Conservation (phyloP, 192 early-diverging fungal genomes). For the Podila epigama region DNA sequence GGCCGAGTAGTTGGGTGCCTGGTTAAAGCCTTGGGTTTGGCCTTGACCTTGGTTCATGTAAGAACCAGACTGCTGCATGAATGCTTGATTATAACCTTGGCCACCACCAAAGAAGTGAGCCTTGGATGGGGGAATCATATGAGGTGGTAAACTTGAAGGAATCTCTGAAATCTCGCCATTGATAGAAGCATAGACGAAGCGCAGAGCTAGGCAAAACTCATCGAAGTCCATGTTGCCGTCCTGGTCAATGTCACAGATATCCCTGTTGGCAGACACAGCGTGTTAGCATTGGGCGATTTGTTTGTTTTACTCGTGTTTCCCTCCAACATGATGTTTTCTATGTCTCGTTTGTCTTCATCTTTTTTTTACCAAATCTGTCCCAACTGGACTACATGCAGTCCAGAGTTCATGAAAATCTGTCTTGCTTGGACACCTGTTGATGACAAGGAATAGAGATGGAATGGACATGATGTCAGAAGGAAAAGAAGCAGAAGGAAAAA, state of each 20-base stretch:
- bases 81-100: slow-evolving; percentile 20
- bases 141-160: slow-evolving; percentile 66
- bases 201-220: slow-evolving; percentile 82
- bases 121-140: slow-evolving; percentile 74
- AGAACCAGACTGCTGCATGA: slow-evolving; percentile 42
- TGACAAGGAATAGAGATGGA: neutral
- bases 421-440: slow-evolving; percentile 37
- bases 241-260: slow-evolving; percentile 84
- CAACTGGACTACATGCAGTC: slow-evolving; percentile 22
- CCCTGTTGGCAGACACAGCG: slow-evolving; percentile 44
- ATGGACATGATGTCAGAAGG: neutral
- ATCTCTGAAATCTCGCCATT: slow-evolving; percentile 58
- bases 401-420: slow-evolving; percentile 47
- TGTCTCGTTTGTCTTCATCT: neutral
- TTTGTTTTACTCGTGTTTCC: neutral
- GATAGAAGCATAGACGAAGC: slow-evolving; percentile 76
- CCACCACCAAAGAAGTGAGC: slow-evolving; percentile 51
- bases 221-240: slow-evolving; percentile 85
- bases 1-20: slow-evolving; percentile 25
- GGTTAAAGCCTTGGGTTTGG: slow-evolving; percentile 16
- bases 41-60: slow-evolving; percentile 11
- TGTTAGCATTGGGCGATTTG: neutral
- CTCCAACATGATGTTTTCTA: neutral
- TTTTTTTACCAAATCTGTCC: slow-evolving; percentile 42
- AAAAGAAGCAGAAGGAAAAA: neutral